These are phyloP conservation scores for Rhododendron molle DNA, from an alignment of 148 eudicot genomes.

Conservation along the genomic window DNA sequence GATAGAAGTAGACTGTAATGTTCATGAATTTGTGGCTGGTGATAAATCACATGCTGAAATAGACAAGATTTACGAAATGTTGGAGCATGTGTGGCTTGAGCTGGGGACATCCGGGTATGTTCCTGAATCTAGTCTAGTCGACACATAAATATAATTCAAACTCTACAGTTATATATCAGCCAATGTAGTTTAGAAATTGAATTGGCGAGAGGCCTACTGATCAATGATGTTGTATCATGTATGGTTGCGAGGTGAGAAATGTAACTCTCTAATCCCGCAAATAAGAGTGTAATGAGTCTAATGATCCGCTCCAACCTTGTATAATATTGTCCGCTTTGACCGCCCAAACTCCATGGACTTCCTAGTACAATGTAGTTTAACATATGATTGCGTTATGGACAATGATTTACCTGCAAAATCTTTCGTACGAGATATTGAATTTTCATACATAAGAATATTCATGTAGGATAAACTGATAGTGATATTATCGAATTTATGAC, in stretches of 20 bases:
- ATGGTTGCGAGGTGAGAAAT: not conserved
- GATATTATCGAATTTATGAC: not conserved
- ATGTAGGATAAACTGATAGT: not conserved
- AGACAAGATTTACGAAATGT: conserved; percentile 27
- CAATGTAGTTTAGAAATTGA: not conserved
- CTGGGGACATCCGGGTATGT: conserved; percentile 27
- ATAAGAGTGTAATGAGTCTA: not conserved
- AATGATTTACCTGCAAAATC: not conserved
- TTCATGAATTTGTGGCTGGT: conserved; percentile 42
- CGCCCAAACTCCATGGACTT: not conserved
- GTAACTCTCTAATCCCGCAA: not conserved
- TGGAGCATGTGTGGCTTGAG: conserved; percentile 30
- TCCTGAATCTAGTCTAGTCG: conserved; percentile 20
- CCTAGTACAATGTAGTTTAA: not conserved
- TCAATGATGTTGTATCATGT: not conserved
- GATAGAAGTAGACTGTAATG: conserved; percentile 31
- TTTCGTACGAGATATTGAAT: not conserved
- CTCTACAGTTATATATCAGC: not conserved
- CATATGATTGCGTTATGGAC: not conserved
- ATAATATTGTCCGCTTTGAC: too few relatives aligned
- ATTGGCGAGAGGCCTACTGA: not conserved
- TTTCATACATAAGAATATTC: not conserved
- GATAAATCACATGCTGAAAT: conserved; percentile 36
- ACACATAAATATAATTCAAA: conserved; percentile 5
- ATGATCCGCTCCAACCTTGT: not conserved